Conservation (phyloP, 768 basidiomycete species). For the Hortiboletus flavorubellus region DNA sequence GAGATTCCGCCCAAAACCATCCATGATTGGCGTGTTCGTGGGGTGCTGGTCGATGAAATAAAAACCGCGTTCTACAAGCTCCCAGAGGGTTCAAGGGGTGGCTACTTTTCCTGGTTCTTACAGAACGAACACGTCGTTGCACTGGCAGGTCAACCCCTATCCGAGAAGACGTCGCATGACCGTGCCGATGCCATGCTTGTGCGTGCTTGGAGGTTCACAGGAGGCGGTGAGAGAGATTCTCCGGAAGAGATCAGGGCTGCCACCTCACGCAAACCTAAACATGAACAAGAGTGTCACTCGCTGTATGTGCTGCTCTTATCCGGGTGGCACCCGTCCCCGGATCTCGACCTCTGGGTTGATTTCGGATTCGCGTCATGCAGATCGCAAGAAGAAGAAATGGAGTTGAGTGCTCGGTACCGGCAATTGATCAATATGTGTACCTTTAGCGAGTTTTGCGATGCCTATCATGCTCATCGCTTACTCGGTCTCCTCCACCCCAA, state of each 20-base stretch:
- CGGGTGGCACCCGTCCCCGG: not conserved
- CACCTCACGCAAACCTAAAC: not conserved
- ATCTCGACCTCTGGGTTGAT: not conserved
- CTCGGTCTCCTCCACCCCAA: not conserved
- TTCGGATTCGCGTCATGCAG: slow-evolving; percentile 3
- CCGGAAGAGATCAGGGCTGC: not conserved
- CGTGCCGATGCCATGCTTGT: not conserved
- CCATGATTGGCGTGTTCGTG: slow-evolving; percentile 1
- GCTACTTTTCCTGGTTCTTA: slow-evolving; percentile 2
- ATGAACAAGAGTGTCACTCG: not conserved
- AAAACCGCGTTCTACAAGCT: not conserved
- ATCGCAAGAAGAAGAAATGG: not conserved
- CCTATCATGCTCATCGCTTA: not conserved
- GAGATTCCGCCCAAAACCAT: not conserved
- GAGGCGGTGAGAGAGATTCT: not conserved
- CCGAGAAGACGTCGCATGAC: not conserved
- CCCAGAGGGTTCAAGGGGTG: not conserved
- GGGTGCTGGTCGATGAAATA: slow-evolving; percentile 1
- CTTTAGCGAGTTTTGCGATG: slow-evolving; percentile 3
- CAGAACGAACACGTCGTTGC: slow-evolving; percentile 2
- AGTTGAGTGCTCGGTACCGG: not conserved
- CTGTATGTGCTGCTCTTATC: not conserved
- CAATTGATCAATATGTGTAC: not conserved
- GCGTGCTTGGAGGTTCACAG: not conserved
- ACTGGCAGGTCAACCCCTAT: not conserved